Evolutionary conservation across 75 land plant species (phyloP).

Genomic region (Selaginella moellendorffii): DNA sequence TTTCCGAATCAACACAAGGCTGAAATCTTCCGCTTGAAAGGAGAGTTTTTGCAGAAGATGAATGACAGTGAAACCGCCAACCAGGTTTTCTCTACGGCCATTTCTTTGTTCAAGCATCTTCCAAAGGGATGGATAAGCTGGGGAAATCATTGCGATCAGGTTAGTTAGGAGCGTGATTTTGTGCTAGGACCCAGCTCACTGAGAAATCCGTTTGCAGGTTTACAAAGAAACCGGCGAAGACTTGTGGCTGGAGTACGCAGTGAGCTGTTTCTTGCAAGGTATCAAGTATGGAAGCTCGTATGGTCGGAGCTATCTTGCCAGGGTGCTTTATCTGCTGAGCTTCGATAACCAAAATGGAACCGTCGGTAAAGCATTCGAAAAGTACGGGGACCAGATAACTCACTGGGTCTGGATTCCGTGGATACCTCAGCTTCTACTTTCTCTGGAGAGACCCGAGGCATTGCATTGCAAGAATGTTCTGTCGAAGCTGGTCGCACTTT

Average conservation of each 20-base stretch:
- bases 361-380: constrained; percentile 88
- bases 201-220: constrained; percentile 59
- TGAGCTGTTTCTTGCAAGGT: constrained; percentile 93
- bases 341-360: constrained; percentile 88
- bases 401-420: constrained; percentile 99
- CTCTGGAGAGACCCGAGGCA: constrained; percentile 91
- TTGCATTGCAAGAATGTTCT: constrained; percentile 88
- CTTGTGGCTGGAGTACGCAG: constrained; percentile 92
- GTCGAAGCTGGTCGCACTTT: constrained; percentile 64
- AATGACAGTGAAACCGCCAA: constrained; percentile 77
- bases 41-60: constrained; percentile 78
- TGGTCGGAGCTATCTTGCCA: constrained; percentile 88
- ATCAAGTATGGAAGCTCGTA: constrained; percentile 92
- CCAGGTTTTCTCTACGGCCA: constrained; percentile 62
- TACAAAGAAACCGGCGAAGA: constrained; percentile 81
- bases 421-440: constrained; percentile 95
- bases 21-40: constrained; percentile 83
- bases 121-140: constrained; percentile 99
- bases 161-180: too few relatives aligned
- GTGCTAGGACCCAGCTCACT: too few relatives aligned
- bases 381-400: constrained; percentile 78
- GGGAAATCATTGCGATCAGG: constrained; percentile 99
- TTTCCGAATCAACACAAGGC: constrained; percentile 82
- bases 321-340: constrained; percentile 81
- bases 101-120: constrained; percentile 60